Conservation (phyloP, 106 monocot genomes). For the Chionographis japonica region DNA sequence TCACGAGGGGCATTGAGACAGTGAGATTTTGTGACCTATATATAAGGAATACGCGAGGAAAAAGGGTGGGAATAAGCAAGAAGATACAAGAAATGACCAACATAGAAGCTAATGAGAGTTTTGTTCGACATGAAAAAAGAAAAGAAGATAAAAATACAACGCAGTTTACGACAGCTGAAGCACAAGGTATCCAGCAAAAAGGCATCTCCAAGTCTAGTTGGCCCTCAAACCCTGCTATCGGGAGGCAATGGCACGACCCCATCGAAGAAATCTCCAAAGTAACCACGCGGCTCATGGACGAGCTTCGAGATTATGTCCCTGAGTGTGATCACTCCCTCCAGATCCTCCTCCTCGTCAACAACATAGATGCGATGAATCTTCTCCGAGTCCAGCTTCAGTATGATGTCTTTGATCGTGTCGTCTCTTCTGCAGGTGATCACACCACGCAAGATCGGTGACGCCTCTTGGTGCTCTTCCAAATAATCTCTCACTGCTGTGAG, state of each 20-base stretch:
- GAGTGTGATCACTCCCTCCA: slow-evolving; percentile 85
- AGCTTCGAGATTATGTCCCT: slow-evolving; percentile 95
- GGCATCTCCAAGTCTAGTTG: background rate
- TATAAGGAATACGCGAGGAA: no score
- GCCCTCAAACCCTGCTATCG: slow-evolving; percentile 66
- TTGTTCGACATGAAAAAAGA: no score
- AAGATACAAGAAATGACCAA: no score
- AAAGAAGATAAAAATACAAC: slow-evolving; percentile 2
- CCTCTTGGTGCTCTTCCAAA: slow-evolving; percentile 54
- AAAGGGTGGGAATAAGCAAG: no score
- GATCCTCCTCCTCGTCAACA: slow-evolving; percentile 43
- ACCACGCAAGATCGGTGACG: slow-evolving; percentile 50
- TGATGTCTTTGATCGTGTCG: slow-evolving; percentile 77
- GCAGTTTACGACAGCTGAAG: background rate
- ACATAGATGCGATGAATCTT: slow-evolving; percentile 90
- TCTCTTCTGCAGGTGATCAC: slow-evolving; percentile 76
- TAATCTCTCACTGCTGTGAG: slow-evolving; percentile 54
- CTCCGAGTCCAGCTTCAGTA: slow-evolving; percentile 54
- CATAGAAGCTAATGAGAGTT: no score
- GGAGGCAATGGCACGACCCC: slow-evolving; percentile 82
- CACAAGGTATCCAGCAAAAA: background rate
- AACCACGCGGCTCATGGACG: slow-evolving; percentile 85
- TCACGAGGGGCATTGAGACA: no score
- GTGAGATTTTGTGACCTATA: no score
- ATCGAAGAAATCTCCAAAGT: slow-evolving; percentile 96